Percentiles rank a stretch among this genome's conserved stretches.
Conservation (phyloP, 208 protist species). For the Wallacemonas rigidus region DNA sequence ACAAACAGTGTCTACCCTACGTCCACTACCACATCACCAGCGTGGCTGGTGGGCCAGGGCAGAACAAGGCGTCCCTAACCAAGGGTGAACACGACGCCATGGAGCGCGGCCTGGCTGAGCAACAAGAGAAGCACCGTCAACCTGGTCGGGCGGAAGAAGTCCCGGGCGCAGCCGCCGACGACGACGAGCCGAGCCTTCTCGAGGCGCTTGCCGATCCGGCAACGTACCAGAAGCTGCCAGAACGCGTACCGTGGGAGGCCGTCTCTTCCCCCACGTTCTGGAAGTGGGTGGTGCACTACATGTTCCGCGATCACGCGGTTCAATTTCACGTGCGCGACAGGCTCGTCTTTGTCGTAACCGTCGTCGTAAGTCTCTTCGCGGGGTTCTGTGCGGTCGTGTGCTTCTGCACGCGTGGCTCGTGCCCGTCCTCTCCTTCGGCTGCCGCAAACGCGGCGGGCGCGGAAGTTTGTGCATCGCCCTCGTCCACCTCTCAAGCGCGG, state of each 20-base stretch:
- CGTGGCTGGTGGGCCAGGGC: background rate
- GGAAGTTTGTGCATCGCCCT: background rate
- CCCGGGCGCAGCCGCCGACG: background rate
- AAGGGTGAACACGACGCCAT: background rate
- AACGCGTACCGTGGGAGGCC: slow-evolving; percentile 6
- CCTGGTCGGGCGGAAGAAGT: background rate
- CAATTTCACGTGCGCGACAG: slow-evolving; percentile 18
- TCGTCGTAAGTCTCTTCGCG: background rate
- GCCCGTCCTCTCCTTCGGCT: background rate
- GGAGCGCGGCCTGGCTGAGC: background rate
- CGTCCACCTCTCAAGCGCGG: background rate
- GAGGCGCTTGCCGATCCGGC: background rate
- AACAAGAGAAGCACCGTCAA: background rate
- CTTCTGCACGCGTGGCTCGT: background rate
- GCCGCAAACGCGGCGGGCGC: background rate
- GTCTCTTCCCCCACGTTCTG: slow-evolving; percentile 10
- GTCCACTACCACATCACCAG: slow-evolving; percentile 32
- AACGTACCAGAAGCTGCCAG: slow-evolving; percentile 2
- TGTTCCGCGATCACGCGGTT: background rate
- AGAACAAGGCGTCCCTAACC: slow-evolving; percentile 2
- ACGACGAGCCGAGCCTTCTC: background rate
- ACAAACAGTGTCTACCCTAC: slow-evolving; percentile 24
- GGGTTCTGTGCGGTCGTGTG: background rate
- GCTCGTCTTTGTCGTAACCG: background rate
- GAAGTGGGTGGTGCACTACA: slow-evolving; percentile 3